Evolutionary conservation across 1,284 basidiomycete species (phyloP).

Genomic region (Cerrena zonata): DNA sequence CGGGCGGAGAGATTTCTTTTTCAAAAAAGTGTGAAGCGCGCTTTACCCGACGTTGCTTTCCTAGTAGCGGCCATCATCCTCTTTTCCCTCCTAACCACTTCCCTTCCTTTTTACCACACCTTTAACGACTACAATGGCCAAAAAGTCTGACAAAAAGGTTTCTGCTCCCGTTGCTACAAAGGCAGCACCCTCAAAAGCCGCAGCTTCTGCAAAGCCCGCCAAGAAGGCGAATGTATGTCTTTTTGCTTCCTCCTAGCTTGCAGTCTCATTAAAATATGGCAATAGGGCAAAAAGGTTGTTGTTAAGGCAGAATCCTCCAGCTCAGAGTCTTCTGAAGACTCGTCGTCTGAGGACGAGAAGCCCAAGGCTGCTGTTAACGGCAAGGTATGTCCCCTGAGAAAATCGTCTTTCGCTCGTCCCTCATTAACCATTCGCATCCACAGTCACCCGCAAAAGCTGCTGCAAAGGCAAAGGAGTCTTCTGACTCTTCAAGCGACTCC

Average conservation of each 20-base stretch:
- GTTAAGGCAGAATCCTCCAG: slow-evolving; percentile 27
- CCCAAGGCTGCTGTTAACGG: slow-evolving; percentile 9
- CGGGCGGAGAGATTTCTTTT: neutral
- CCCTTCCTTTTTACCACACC: slow-evolving; percentile 23
- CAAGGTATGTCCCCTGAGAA: slow-evolving; percentile 10
- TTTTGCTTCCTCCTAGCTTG: neutral
- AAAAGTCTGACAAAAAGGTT: slow-evolving; percentile 36
- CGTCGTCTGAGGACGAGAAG: neutral
- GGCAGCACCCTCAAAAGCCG: slow-evolving; percentile 5
- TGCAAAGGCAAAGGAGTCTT: slow-evolving; percentile 7
- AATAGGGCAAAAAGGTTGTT: slow-evolving; percentile 25
- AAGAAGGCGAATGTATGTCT: slow-evolving; percentile 24
- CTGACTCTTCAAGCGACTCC: slow-evolving; percentile 5
- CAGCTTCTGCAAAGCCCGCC: slow-evolving; percentile 20
- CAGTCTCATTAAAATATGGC: slow-evolving; percentile 1
- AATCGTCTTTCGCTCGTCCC: neutral
- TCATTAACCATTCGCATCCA: slow-evolving; percentile 13
- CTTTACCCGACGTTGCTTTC: neutral
- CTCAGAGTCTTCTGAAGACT: slow-evolving; percentile 10
- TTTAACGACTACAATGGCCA: slow-evolving; percentile 38
- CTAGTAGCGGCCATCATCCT: slow-evolving; percentile 10
- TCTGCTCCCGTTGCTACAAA: slow-evolving; percentile 32
- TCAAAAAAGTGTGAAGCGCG: too few relatives aligned
- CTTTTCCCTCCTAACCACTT: slow-evolving; percentile 9
- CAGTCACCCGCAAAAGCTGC: slow-evolving; percentile 1